Conservation (phyloP, 768 basidiomycete genomes). For the Nidularia pulvinata region DNA sequence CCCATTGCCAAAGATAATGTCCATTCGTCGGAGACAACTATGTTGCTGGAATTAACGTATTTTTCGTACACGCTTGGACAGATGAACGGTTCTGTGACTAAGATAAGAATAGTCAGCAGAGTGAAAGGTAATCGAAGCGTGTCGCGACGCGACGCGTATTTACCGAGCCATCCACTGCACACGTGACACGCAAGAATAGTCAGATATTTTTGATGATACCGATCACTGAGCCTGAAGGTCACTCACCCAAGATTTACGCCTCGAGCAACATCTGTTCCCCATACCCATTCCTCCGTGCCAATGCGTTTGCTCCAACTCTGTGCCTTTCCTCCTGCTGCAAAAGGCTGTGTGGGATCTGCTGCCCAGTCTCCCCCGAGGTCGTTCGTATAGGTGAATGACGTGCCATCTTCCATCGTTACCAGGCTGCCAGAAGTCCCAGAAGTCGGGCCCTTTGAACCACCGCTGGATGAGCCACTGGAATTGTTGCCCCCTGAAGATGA, state of each 20-base stretch:
- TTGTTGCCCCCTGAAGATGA: constrained; percentile 4
- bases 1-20: constrained; percentile 70
- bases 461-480: constrained; percentile 5
- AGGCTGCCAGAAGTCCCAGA: constrained; percentile 68
- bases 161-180: constrained; percentile 45
- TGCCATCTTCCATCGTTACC: constrained; percentile 73
- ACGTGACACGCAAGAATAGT: constrained; percentile 1
- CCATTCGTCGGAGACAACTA: constrained; percentile 70
- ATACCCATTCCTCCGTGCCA: constrained; percentile 73
- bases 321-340: constrained; percentile 69
- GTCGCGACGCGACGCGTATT: constrained; percentile 5
- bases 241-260: constrained; percentile 60
- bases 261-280: constrained; percentile 59
- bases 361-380: constrained; percentile 84
- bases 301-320: constrained; percentile 80
- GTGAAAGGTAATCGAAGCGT: not conserved
- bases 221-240: not conserved
- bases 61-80: constrained; percentile 66
- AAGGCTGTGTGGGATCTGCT: constrained; percentile 67
- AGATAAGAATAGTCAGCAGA: not conserved
- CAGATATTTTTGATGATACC: not conserved
- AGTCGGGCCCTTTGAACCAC: constrained; percentile 12
- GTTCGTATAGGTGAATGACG: constrained; percentile 79
- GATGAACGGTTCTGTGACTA: constrained; percentile 81
- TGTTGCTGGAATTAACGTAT: constrained; percentile 40